Base-by-base conservation (phyloP, 192 early-diverging fungal species). In the Irineochytrium annulatum region DNA sequence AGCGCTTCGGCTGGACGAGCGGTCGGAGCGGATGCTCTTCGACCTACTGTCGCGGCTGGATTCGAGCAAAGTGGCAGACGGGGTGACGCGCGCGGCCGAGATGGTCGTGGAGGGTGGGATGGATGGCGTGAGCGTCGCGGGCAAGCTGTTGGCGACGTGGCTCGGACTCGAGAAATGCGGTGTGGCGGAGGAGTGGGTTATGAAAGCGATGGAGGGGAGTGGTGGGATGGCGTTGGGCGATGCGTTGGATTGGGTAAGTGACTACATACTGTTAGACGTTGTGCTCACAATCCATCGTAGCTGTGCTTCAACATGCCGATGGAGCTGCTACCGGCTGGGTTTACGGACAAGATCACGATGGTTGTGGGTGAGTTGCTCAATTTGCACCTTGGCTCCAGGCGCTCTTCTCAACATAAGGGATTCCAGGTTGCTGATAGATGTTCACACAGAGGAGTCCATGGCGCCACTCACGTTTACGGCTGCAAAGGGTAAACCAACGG, bases 271-370 rank as follows among this genome's bases (percentile, higher is more conserved):
- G 26, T 49, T 17, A 8, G 46, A 22, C 13, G 46, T 20, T 8
- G 16, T 51, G 44, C 26, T 34, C 17, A 20, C 5, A n/a, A 11
- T 57, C 1, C 24, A 3, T 0, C 1, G 1, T 35, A 65, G 63
- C 52, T 65, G 6, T 65, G 63, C 46, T 28, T 65, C 30, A 17
- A 57, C 39, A 31, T 65, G 3, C 27, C 13, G 29, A 17, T 45
- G 17, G 46, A 58, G 20, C 31, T 32, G 3, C 46, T 65, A 0
- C 63, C 63, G 1, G 43, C 3, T 35, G 43, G 43, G 27, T 65
- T 48, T 35, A 56, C 63, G 28, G 54, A 65, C 34, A 65, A 65
- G 34, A 33, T 53, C 33, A 29, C 37, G 22, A 6, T 62, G 46
- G 35, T 27, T 24, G 43, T 3, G 0, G 54, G 41, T 29, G 5